Evolutionary conservation across 1,139 yeast genomes (phyloP).

Genomic region (Arxiozyma slooffiae): DNA sequence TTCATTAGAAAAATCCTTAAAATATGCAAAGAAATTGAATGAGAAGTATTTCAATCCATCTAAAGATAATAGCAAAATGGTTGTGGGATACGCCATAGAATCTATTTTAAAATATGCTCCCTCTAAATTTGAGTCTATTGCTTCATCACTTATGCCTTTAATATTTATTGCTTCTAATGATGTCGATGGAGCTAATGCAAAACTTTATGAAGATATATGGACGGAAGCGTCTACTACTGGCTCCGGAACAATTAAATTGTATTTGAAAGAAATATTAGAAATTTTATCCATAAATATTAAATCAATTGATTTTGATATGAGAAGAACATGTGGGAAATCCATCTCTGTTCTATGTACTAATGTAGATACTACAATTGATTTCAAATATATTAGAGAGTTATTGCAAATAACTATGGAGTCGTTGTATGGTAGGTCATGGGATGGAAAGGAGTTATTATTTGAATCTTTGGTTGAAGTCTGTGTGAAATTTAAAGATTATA

Average conservation of each 20-base stretch:
- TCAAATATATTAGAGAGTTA: constrained; percentile 31
- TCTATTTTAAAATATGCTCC: constrained; percentile 62
- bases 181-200: constrained; percentile 37
- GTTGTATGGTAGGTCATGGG: constrained; percentile 74
- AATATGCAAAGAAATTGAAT: constrained; percentile 44
- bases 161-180: constrained; percentile 75
- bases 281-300: constrained; percentile 42
- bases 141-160: constrained; percentile 64
- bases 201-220: constrained; percentile 62
- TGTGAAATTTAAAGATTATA: constrained; percentile 35
- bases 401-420: constrained; percentile 52
- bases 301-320: constrained; percentile 52
- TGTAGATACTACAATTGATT: constrained; percentile 32
- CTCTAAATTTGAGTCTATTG: constrained; percentile 54
- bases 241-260: constrained; percentile 57
- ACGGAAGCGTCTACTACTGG: constrained; percentile 64
- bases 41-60: constrained; percentile 52
- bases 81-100: constrained; percentile 57
- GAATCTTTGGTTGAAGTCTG: constrained; percentile 59
- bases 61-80: constrained; percentile 39
- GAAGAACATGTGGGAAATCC: constrained; percentile 65
- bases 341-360: constrained; percentile 51
- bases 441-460: constrained; percentile 70
- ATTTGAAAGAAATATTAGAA: constrained; percentile 58
- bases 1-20: constrained; percentile 42